Conservation (phyloP, 2,329 filamentous ascomycete genomes). For the Cladosporium sp. region DNA sequence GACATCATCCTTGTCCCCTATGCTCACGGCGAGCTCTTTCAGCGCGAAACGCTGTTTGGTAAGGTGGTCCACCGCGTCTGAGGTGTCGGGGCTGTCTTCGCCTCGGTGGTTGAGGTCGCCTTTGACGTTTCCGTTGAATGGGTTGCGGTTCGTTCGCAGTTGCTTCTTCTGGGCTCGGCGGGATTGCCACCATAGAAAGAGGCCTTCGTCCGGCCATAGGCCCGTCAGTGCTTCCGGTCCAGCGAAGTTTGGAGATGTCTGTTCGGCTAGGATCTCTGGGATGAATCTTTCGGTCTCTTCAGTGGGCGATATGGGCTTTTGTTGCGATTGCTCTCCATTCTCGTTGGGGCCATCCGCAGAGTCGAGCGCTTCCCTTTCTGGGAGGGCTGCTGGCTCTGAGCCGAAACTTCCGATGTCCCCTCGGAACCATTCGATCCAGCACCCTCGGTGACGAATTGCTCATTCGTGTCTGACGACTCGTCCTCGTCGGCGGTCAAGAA, state of each 20-base stretch:
- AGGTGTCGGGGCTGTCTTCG: background rate
- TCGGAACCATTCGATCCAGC: too few species aligned
- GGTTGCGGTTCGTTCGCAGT: constrained; percentile 3
- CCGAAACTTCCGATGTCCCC: too few species aligned
- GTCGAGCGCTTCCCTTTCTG: too few species aligned
- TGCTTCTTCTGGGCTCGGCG: background rate
- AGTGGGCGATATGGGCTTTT: too few species aligned
- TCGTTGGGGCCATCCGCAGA: too few species aligned
- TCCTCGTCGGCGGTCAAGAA: too few species aligned
- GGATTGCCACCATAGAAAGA: background rate
- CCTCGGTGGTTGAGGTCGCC: background rate
- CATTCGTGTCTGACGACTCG: background rate
- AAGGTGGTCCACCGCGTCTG: background rate
- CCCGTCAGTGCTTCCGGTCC: background rate
- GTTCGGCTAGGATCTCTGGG: background rate
- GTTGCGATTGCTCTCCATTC: too few species aligned
- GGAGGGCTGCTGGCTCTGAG: too few species aligned
- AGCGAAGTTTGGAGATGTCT: background rate
- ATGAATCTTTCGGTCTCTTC: too few species aligned
- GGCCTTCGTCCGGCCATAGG: background rate
- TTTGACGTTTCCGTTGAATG: background rate
- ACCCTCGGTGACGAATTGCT: background rate
- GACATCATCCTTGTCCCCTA: background rate
- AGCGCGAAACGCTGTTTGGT: background rate
- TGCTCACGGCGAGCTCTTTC: background rate